Conservation (phyloP, 1,284 basidiomycete species). For the Blastosporella zonata region DNA sequence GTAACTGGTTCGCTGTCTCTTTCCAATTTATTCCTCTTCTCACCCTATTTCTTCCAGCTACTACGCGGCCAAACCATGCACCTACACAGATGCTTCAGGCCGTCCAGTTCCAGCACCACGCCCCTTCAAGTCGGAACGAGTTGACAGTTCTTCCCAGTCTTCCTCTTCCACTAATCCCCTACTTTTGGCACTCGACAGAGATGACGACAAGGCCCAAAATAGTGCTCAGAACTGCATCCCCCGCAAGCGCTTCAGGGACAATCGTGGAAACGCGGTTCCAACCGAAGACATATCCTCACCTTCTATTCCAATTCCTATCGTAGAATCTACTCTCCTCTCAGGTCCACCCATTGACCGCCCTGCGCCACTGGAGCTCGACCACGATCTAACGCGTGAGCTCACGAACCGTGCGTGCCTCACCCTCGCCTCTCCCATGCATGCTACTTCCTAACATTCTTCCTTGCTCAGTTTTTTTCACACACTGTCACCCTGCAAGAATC, state of each 20-base stretch:
- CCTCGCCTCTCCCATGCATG: constrained; percentile 11
- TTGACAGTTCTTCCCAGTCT: constrained; percentile 26
- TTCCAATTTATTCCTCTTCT: constrained; percentile 10
- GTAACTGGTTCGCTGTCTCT: constrained; percentile 58
- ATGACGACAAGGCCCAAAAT: constrained; percentile 27
- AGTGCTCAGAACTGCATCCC: constrained; percentile 19
- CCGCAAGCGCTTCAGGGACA: constrained; percentile 38
- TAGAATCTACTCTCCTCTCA: constrained; percentile 33
- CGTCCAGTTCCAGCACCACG: constrained; percentile 72
- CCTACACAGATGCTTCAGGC: constrained; percentile 76
- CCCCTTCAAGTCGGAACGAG: constrained; percentile 35
- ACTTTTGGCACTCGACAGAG: constrained; percentile 20
- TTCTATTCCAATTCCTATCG: constrained; percentile 23
- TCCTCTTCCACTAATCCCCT: constrained; percentile 25
- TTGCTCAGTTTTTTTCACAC: constrained; percentile 71
- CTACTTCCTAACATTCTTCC: constrained; percentile 17
- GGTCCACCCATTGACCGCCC: constrained; percentile 35
- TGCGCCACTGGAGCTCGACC: constrained; percentile 49
- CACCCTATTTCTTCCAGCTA: constrained; percentile 42
- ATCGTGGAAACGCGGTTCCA: constrained; percentile 32
- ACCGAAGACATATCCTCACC: constrained; percentile 34
- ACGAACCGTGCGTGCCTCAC: constrained; percentile 55
- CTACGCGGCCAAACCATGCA: constrained; percentile 76
- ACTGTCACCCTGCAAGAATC: constrained; percentile 70
- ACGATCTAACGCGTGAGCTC: constrained; percentile 64